Base-by-base conservation (phyloP, 768 basidiomycete species). In the Chalciporus sphaerocephalus region DNA sequence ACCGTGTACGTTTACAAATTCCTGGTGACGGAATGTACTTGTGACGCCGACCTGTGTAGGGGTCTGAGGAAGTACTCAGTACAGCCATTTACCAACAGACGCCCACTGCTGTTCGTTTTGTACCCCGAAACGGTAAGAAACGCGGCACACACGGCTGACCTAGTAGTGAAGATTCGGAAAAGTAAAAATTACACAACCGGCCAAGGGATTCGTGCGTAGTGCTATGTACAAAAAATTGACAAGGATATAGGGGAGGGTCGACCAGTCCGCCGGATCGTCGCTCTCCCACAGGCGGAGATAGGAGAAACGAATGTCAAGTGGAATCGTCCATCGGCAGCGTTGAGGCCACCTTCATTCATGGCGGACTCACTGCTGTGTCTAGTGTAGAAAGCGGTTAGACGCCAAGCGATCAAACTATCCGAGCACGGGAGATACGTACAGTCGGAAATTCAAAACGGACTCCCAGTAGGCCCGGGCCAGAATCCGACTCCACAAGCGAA, bases 131-230 rank as follows among this genome's bases (percentile, higher is more conserved):
- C 59, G 38, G 53, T 38, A 27, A 41, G 18, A 53, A 50, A 47
- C 50, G 51, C 59, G 60, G 57, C 57, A 40, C 24, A 60, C 57
- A 60, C 55, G 54, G 53, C 45, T 38, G 25, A n/a, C 18, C 17
- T 24, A 51, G 39, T 52, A 46, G 40, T 34, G n/a, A n/a, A 49
- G 24, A 40, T n/a, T 32, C 30, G 22, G 22, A 6, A n/a, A 38
- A 23, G 15, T 38, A 32, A 25, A 5, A 32, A n/a, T 15, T 32
- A 32, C 2, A 32, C 13, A 15, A 32, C 6, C 30, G 15, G 15
- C n/a, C 30, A 5, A 32, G 15, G 30, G n/a, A n/a, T 15, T 32
- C 30, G 9, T 32, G 30, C 30, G 30, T 32, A 32, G n/a, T n/a
- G 30, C 30, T 6, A n/a, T n/a, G 30, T n/a, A 32, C n/a, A 32